phyloP scores from a whole-genome alignment of 257 asterid genomes.

The Haberlea rhodopensis region DNA sequence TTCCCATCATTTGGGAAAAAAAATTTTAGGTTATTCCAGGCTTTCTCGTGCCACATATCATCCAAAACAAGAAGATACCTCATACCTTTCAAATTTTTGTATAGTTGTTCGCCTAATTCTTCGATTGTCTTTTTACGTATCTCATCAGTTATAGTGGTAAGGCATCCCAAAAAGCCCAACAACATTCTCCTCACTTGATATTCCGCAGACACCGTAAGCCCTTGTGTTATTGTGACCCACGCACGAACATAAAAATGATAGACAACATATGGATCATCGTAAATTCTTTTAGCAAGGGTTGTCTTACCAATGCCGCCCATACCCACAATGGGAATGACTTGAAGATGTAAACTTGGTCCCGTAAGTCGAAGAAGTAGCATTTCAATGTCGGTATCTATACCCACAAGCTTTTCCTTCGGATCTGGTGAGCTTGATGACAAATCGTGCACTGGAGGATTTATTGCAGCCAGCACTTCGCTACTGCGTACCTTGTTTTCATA shows the following conservation, averaged over 20 bases:
- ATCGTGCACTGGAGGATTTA: background rate
- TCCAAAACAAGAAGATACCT: constrained; percentile 28
- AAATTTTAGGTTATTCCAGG: constrained; percentile 13
- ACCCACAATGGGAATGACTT: constrained; percentile 22
- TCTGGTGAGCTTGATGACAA: constrained; percentile 3
- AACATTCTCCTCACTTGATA: constrained; percentile 17
- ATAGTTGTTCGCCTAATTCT: constrained; percentile 7
- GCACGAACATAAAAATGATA: constrained; percentile 21
- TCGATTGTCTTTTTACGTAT: background rate
- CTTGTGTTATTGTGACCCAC: constrained; percentile 20
- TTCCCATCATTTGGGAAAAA: constrained; percentile 15
- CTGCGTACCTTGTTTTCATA: background rate
- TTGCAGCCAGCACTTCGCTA: background rate
- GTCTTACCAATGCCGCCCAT: constrained; percentile 28
- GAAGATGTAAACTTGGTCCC: background rate
- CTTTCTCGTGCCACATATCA: constrained; percentile 24
- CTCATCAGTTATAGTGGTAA: constrained; percentile 17
- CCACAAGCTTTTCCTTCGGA: constrained; percentile 19
- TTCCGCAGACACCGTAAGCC: background rate
- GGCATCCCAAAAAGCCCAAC: constrained; percentile 17
- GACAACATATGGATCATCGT: background rate
- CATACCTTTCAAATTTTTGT: constrained; percentile 20
- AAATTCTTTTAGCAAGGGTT: constrained; percentile 22
- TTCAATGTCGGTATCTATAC: constrained; percentile 13
- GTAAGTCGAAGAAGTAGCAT: constrained; percentile 11